A percentile compares a stretch with the other conserved stretches of the same genome.
Conservation (phyloP, 225 moss, liverwort and hornwort species). For the Pseudoscleropodium purum region DNA sequence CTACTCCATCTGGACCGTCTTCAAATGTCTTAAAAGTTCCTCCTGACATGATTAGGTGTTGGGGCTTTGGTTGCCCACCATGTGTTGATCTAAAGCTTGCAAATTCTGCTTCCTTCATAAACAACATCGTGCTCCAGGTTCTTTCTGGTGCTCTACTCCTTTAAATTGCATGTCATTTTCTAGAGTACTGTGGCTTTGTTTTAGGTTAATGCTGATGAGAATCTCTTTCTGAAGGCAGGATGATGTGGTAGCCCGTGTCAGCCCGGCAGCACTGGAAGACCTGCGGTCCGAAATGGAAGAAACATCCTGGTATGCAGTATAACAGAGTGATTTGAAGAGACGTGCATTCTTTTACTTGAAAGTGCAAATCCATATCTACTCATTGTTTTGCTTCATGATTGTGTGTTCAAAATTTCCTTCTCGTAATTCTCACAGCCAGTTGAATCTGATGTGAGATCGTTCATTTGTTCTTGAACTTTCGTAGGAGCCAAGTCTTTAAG, state of each 20-base stretch:
- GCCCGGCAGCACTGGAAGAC: conserved; percentile 84
- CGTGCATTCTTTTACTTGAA: not conserved
- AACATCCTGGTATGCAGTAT: conserved; percentile 54
- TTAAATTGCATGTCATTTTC: not conserved
- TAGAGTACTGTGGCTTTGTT: not conserved
- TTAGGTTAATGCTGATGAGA: not conserved
- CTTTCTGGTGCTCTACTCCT: not conserved
- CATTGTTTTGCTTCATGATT: not conserved
- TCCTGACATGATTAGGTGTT: conserved; percentile 58
- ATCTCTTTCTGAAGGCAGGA: conserved; percentile 47
- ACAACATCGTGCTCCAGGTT: conserved; percentile 78
- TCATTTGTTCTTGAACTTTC: not conserved
- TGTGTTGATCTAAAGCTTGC: conserved; percentile 73
- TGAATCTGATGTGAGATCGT: not conserved
- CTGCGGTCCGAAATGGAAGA: conserved; percentile 63
- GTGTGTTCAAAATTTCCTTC: not conserved
- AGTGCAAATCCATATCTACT: not conserved
- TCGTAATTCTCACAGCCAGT: not conserved
- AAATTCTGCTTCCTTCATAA: conserved; percentile 43
- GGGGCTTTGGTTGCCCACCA: conserved; percentile 89
- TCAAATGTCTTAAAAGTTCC: conserved; percentile 41
- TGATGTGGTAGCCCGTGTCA: conserved; percentile 82
- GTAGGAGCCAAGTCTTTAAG: conserved; percentile 71
- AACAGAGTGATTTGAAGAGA: not conserved
- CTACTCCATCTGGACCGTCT: conserved; percentile 34